A percentile compares a stretch with the other conserved stretches of the same genome.
Evolutionary conservation across 306 rosid genomes (phyloP).

Genomic region (Lathyrus aphaca): DNA sequence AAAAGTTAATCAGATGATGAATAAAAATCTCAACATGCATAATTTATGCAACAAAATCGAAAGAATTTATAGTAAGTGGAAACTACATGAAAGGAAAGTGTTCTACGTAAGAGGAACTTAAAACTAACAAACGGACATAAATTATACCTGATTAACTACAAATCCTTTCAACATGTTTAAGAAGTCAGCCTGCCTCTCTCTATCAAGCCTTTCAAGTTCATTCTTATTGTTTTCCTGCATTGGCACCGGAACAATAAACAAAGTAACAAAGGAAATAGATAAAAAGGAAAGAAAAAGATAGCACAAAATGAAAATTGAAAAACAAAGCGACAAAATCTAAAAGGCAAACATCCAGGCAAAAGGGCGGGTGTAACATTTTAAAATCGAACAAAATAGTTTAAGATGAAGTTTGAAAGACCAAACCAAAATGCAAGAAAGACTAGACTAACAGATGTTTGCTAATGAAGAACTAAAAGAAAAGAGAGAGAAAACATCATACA

Average conservation of each 20-base stretch:
- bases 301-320: not conserved
- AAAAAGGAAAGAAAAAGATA: slow-evolving; percentile 6
- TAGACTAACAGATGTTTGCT: slow-evolving; percentile 8
- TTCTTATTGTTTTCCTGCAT: slow-evolving; percentile 88
- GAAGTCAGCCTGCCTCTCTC: slow-evolving; percentile 79
- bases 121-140: slow-evolving; percentile 5
- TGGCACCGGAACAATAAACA: slow-evolving; percentile 34
- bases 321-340: not conserved
- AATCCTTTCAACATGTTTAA: slow-evolving; percentile 89
- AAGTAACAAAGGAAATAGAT: not conserved
- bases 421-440: slow-evolving; percentile 18
- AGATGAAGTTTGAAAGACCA: not conserved
- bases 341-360: slow-evolving; percentile 6
- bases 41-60: not conserved
- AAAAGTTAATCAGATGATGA: too few species aligned
- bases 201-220: slow-evolving; percentile 90
- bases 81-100: slow-evolving; percentile 25
- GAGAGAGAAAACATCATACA: not conserved
- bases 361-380: slow-evolving; percentile 4
- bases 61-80: not conserved
- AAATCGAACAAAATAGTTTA: slow-evolving; percentile 12
- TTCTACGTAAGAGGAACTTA: not conserved
- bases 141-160: slow-evolving; percentile 81
- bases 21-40: too few species aligned
- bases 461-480: not conserved